Conservation (phyloP, 805 yeast genomes). For the Komagataella mondaviorum region DNA sequence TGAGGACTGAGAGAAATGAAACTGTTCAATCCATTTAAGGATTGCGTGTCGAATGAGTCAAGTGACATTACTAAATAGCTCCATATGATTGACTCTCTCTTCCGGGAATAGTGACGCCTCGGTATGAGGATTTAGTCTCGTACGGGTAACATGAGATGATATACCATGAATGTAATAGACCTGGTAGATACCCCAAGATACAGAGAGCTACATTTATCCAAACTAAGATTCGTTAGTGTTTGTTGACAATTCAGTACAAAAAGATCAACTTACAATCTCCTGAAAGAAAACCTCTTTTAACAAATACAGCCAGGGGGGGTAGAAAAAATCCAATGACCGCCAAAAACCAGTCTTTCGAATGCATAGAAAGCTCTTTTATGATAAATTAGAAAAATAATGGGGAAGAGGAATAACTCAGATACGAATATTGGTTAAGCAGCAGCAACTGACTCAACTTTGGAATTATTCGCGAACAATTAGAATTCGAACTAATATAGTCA, state of each 20-base stretch:
- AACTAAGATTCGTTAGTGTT: constrained; percentile 10
- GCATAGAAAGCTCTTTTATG: not conserved
- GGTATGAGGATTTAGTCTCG: constrained; percentile 12
- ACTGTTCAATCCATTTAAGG: not conserved
- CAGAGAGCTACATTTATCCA: constrained; percentile 57
- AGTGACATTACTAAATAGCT: constrained; percentile 8
- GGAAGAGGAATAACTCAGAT: too few species aligned
- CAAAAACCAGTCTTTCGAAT: constrained; percentile 29
- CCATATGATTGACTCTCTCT: constrained; percentile 20
- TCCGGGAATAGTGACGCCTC: constrained; percentile 22
- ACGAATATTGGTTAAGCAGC: too few species aligned
- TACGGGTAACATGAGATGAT: constrained; percentile 63
- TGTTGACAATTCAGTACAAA: not conserved
- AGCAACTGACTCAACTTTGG: too few species aligned
- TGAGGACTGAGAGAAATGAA: not conserved
- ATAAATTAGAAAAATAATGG: not conserved
- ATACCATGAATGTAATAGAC: constrained; percentile 66
- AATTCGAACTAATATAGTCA: too few species aligned
- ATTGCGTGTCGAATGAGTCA: not conserved
- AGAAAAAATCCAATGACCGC: constrained; percentile 55
- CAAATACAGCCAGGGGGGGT: constrained; percentile 61
- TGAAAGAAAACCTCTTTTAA: constrained; percentile 51
- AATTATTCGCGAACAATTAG: too few species aligned
- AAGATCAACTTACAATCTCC: constrained; percentile 30
- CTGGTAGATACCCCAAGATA: constrained; percentile 63